Base-by-base conservation (phyloP, 2,329 filamentous ascomycete genomes). In the Pestalotiopsis sp. region DNA sequence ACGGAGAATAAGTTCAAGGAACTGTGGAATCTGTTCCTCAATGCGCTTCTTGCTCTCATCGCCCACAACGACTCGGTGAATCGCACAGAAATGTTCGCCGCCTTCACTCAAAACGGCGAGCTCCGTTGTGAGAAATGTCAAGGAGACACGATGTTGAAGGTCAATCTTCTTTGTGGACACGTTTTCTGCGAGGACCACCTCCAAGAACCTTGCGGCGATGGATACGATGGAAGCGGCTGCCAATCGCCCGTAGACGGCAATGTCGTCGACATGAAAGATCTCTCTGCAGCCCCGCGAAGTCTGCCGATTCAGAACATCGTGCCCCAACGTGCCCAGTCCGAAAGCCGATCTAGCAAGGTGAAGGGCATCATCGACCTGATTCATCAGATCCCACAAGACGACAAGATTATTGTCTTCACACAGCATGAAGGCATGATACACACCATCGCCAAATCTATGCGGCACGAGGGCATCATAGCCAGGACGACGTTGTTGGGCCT, bases 321-420 rank as follows among this genome's bases (percentile, higher is more conserved):
- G 17, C 12, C 14, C 38, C n/a, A 25, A 49, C 23, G 14, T 38
- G 17, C 38, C n/a, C 13, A 13, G 62, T 12, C 36, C 36, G 57
- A 69, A 41, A 56, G 11, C 2, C 23, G 62, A n/a, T 13, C 66
- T 66, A 70, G 73, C 17, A 79, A 79, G 62, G 65, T 74, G 1
- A 38, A 62, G n/a, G 68, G 68, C 25, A 73, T 78, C 17, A 52
- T 70, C 4, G 59, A 71, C 2, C 65, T 58, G 4, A 72, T 78
- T 27, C 52, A 67, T 1, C 2, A 27, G 0, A 70, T 74, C 2
- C 70, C 74, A 1, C 2, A 59, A 0, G 64, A 69, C 6, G 75
- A 78, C 1, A 69, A 72, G 12, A 75, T 79, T 4, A 70, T 84
- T 2, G 65, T 84, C 4, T 85, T 85, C 68, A 78, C 76, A 1